Evolutionary conservation across 805 yeast species (phyloP).

Genomic region (Candida fluviatilis): DNA sequence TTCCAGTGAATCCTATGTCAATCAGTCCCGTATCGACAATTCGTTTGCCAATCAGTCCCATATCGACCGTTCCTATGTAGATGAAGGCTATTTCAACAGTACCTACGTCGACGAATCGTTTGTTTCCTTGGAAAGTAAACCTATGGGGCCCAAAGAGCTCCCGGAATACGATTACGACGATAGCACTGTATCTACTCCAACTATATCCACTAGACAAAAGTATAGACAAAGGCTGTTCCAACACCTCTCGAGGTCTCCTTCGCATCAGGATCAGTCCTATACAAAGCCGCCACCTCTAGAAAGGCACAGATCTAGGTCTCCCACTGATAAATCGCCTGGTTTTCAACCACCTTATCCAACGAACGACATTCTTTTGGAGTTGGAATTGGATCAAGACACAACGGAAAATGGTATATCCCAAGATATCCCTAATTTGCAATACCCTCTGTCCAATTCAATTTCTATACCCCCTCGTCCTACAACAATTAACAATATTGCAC

Average conservation of each 20-base stretch:
- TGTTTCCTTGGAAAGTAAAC: slow-evolving; percentile 26
- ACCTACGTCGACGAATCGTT: slow-evolving; percentile 7
- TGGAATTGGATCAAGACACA: neutral
- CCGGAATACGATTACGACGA: slow-evolving; percentile 25
- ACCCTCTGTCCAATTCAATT: neutral
- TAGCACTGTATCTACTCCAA: slow-evolving; percentile 6
- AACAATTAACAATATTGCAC: neutral
- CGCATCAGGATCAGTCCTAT: neutral
- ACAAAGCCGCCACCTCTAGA: slow-evolving; percentile 5
- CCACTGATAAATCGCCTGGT: neutral
- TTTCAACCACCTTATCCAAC: slow-evolving; percentile 1
- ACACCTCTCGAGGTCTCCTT: slow-evolving; percentile 8
- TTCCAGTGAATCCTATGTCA: neutral
- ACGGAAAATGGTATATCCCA: neutral
- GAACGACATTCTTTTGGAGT: neutral
- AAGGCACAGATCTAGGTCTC: slow-evolving; percentile 1
- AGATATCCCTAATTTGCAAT: slow-evolving; percentile 1
- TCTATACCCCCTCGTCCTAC: neutral
- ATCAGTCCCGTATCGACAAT: too few species aligned
- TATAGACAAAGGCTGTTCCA: slow-evolving; percentile 7
- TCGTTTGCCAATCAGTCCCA: too few species aligned
- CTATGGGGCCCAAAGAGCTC: slow-evolving; percentile 38
- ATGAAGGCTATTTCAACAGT: too few species aligned
- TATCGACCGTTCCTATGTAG: too few species aligned
- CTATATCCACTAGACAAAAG: slow-evolving; percentile 1